Base-by-base conservation (phyloP, 2,329 filamentous ascomycete genomes). In the Claviceps sorghi region DNA sequence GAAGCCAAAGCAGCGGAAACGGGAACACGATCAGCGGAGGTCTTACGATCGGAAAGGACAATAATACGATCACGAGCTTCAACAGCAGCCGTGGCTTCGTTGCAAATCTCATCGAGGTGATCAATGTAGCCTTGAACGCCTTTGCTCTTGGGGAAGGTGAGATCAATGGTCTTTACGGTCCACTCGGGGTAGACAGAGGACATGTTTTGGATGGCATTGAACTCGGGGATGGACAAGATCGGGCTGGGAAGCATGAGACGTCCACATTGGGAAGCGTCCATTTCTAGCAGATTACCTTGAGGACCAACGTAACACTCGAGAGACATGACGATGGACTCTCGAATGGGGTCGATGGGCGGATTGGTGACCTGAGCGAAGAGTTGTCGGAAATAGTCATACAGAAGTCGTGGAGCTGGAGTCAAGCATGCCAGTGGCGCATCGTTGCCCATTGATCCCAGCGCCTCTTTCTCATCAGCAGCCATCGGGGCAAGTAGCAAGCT, bases 351-450 rank as follows among this genome's bases (percentile, higher is more conserved):
- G 64, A 97, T 97, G 15, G 91, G 91, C 59, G 91, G 91, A 69
- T 97, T 97, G 56, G 91, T 97, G 67, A 97, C 91, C 72, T 97
- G 91, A 10, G 91, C 91, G 67, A 97, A 97, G 44, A 97, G 83
- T 73, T 97, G 88, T 57, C 91, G 83, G 83, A 97, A 97, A 72
- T 97, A 97, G 69, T 96, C 91, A 68, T 87, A 95, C 21, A 96
- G 79, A 51, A 95, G 76, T 60, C 90, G 86, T 59, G 91, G 89
- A 57, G 90, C 86, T 58, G 86, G 80, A n/a, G 91, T 86, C 65
- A 97, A 76, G 68, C 89, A 95, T 51, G 91, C 91, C 57, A 97
- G 75, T 44, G 91, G 91, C 45, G 87, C 88, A 73, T 97, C 91
- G 65, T 97, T 97, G 61, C 91, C 91, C 91, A 97, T 97, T 54